These are phyloP conservation scores for Dichotomocladium elegans DNA, from an alignment of 371 early-diverging fungal genomes.

Conservation along the genomic window DNA sequence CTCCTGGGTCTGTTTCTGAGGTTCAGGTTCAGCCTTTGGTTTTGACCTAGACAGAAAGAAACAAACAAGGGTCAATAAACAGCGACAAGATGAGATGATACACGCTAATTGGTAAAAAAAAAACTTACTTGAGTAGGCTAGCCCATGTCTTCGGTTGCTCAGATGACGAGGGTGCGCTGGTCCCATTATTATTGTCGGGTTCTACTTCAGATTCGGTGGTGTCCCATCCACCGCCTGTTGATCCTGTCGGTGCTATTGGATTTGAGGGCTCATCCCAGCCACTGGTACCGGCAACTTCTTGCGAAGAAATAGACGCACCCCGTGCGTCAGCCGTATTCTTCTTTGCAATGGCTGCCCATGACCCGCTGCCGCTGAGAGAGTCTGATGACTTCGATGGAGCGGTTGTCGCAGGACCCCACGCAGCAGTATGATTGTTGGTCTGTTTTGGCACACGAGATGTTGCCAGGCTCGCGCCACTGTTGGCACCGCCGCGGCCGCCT, in stretches of 20 bases:
- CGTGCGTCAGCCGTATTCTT: slow-evolving; percentile 5
- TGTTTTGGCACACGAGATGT: no score
- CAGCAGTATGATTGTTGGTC: slow-evolving; percentile 4
- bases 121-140: slow-evolving; percentile 65
- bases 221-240: background rate
- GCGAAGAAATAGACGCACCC: slow-evolving; percentile 3
- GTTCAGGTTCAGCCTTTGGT: slow-evolving; percentile 46
- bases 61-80: background rate
- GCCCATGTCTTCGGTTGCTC: slow-evolving; percentile 65
- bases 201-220: slow-evolving; percentile 1
- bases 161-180: slow-evolving; percentile 16
- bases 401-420: slow-evolving; percentile 9
- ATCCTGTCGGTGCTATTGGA: background rate
- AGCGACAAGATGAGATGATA: background rate
- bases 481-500: slow-evolving; percentile 42
- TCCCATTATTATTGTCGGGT: background rate
- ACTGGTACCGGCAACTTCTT: slow-evolving; percentile 1
- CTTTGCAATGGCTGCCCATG: slow-evolving; percentile 24
- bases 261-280: slow-evolving; percentile 15
- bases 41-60: slow-evolving; percentile 13
- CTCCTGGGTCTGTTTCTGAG: slow-evolving; percentile 13
- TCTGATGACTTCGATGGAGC: slow-evolving; percentile 6
- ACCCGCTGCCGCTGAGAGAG: slow-evolving; percentile 15
- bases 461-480: no score
- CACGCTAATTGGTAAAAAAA: no score